Evolutionary conservation across 306 rosid species (phyloP).

Genomic region (Gynostemma pentaphyllum): DNA sequence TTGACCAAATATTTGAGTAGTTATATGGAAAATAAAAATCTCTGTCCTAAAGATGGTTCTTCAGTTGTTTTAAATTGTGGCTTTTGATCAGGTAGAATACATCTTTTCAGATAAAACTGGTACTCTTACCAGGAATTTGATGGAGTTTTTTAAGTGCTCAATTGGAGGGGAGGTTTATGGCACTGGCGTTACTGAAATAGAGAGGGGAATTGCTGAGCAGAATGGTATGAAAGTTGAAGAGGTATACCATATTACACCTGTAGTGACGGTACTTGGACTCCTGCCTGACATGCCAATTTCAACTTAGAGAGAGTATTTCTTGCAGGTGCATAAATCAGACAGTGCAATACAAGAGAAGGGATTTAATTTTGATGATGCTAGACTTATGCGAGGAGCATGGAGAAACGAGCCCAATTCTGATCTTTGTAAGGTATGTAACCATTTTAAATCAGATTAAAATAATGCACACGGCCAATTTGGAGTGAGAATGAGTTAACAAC

Average conservation of each 20-base stretch:
- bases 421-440: constrained; percentile 53
- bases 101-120: constrained; percentile 99
- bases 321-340: constrained; percentile 46
- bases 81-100: constrained; percentile 73
- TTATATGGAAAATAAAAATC: background rate
- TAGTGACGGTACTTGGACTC: background rate
- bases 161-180: constrained; percentile 93
- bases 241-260: background rate
- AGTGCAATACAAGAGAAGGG: constrained; percentile 62
- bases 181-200: constrained; percentile 86
- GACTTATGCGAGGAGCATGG: constrained; percentile 97
- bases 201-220: constrained; percentile 73
- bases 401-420: constrained; percentile 92
- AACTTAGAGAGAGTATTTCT: background rate
- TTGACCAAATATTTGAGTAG: background rate
- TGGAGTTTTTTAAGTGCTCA: constrained; percentile 99
- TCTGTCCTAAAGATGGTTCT: background rate
- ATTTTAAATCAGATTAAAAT: background rate
- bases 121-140: constrained; percentile 85
- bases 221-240: constrained; percentile 54
- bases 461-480: background rate
- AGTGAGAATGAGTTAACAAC: background rate
- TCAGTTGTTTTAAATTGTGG: constrained; percentile 11
- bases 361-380: constrained; percentile 74
- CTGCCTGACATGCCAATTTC: background rate